Evolutionary conservation across 1,139 yeast genomes (phyloP), one percentile per base, ranked within the genome.

Genomic region (Yamadazyma atmosphaerica): DNA sequence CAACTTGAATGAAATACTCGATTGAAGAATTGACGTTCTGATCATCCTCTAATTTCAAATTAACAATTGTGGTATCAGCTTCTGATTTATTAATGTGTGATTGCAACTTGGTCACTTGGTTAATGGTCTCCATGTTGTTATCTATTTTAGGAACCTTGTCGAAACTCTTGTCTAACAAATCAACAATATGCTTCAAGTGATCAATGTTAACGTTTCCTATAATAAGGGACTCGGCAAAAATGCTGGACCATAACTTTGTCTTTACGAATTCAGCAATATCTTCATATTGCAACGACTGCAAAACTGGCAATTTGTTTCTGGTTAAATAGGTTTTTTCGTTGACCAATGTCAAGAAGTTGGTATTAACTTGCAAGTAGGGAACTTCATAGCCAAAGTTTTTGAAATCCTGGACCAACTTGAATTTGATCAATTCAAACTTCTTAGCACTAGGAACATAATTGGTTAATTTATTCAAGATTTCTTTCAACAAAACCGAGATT

Each of bases 11-110:
- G 47, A 79, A 81, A 50, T 86, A 81, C 50, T 87, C 95, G 49
- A 90, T 79, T 58, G 95, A 86, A 0, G 96, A 85, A 56, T 92
- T 92, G 41, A 85, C 74, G 56, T 92, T 88, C 39, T 82, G 70
- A 4, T 74, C 68, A 57, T 92, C 97, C 33, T 72, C 74, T 35
- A 84, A 63, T 0, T 57, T 50, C 14, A 74, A 61, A 39, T 82
- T 81, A 50, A 68, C 83, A 44, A 81, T 71, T 37, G 63, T 68
- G 4, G 63, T 57, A 16, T 68, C 62, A 4, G 70, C 69, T 15
- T 38, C 4, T 9, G 31, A 28, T 58, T 54, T 17, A 79, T 75
- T 27, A 85, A 72, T 52, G 43, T 72, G 54, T 44, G 65, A 61
- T 37, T 55, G 58, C 34, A 64, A 52, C 32, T 55, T 56, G 16